These are phyloP conservation scores for Hortiboletus flavorubellus DNA, from an alignment of 768 basidiomycete species.

Conservation along the genomic window DNA sequence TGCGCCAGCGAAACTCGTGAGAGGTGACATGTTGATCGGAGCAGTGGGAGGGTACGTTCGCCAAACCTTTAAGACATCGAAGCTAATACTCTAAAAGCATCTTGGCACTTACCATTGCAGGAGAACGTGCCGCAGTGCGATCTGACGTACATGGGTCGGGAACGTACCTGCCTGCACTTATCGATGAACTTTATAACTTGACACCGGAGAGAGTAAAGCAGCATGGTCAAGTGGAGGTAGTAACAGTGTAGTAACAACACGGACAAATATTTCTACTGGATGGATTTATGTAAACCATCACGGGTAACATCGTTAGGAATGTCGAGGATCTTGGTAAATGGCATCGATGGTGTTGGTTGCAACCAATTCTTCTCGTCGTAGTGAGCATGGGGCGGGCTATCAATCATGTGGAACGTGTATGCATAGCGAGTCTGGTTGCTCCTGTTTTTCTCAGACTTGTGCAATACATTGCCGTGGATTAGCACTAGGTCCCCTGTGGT, in stretches of 20 bases:
- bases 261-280: background rate
- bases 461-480: slow-evolving; percentile 90
- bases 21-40: slow-evolving; percentile 73
- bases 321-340: slow-evolving; percentile 64
- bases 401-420: slow-evolving; percentile 96
- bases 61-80: background rate
- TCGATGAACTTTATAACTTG: slow-evolving; percentile 55
- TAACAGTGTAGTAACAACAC: background rate
- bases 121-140: slow-evolving; percentile 52
- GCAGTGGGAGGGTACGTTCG: slow-evolving; percentile 69
- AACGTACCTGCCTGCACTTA: slow-evolving; percentile 61
- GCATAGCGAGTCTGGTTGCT: slow-evolving; percentile 81
- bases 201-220: slow-evolving; percentile 36
- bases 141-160: slow-evolving; percentile 57
- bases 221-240: slow-evolving; percentile 28
- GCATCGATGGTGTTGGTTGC: slow-evolving; percentile 81
- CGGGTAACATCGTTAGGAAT: slow-evolving; percentile 7
- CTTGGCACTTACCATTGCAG: slow-evolving; percentile 56
- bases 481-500: slow-evolving; percentile 79
- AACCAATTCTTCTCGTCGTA: slow-evolving; percentile 97
- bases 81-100: slow-evolving; percentile 36
- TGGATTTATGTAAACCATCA: background rate
- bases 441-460: slow-evolving; percentile 86
- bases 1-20: slow-evolving; percentile 47
- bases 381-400: slow-evolving; percentile 60